phyloP scores from a whole-genome alignment of 2,329 filamentous ascomycete species.

The Pseudogymnoascus sp. region DNA sequence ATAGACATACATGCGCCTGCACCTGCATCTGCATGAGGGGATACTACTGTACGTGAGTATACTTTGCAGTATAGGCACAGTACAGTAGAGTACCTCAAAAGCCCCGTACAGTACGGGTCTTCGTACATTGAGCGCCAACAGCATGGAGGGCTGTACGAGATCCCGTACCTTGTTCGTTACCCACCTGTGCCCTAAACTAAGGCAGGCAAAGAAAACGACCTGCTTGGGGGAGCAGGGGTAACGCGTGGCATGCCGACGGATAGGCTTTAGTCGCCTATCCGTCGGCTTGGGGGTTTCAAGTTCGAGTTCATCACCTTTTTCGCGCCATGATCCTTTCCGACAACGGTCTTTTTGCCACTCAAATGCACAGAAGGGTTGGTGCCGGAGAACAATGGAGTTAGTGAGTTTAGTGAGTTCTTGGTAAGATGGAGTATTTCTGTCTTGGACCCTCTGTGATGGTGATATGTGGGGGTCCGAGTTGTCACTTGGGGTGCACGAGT shows the following conservation, averaged over 20 bases:
- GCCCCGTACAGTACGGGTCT: neutral
- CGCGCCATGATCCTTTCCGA: neutral
- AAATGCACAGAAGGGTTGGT: neutral
- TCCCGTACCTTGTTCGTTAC: neutral
- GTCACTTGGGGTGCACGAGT: neutral
- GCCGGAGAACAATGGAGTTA: neutral
- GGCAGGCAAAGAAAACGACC: neutral
- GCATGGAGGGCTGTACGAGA: neutral
- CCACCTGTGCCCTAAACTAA: constrained; percentile 5
- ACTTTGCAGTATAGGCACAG: neutral
- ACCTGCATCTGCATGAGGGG: neutral
- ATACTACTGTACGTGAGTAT: neutral
- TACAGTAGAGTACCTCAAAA: neutral
- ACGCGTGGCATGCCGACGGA: constrained; percentile 1
- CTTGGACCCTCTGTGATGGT: neutral
- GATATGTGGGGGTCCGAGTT: neutral
- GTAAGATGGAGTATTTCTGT: neutral
- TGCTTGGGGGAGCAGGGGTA: neutral
- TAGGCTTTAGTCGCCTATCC: neutral
- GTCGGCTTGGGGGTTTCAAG: neutral
- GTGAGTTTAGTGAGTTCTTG: neutral
- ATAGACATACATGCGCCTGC: neutral
- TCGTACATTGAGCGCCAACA: neutral
- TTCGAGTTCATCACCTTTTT: neutral
- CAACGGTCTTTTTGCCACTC: neutral